These are phyloP conservation scores for Pythium myriotylum DNA, from an alignment of 352 stramenopile genomes.

Conservation along the genomic window DNA sequence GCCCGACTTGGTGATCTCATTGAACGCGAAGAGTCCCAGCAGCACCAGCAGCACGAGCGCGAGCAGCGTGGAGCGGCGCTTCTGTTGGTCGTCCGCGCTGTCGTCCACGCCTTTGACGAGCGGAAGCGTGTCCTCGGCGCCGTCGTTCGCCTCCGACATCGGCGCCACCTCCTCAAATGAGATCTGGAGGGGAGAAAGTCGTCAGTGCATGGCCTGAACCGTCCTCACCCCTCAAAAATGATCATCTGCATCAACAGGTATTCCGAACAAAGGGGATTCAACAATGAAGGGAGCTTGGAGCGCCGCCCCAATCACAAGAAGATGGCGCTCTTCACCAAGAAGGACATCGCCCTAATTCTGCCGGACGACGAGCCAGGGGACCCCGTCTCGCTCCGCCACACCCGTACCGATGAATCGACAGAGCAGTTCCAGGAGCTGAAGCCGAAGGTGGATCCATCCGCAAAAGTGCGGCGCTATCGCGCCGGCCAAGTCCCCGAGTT, in stretches of 20 bases:
- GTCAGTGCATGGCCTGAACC: too few relatives aligned
- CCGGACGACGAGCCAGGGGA: constrained; percentile 81
- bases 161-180: not conserved
- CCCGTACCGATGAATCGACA: constrained; percentile 67
- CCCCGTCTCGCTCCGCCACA: constrained; percentile 79
- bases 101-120: constrained; percentile 12
- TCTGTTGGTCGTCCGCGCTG: constrained; percentile 22
- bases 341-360: constrained; percentile 80
- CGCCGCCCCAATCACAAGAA: not conserved
- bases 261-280: too few relatives aligned
- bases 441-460: constrained; percentile 79
- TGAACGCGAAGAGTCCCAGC: constrained; percentile 20
- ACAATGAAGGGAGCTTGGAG: not conserved
- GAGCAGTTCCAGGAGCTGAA: constrained; percentile 74
- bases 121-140: constrained; percentile 14
- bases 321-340: constrained; percentile 90
- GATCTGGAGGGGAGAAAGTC: not conserved
- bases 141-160: not conserved
- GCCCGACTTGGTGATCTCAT: constrained; percentile 5
- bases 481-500: constrained; percentile 82
- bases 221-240: not conserved
- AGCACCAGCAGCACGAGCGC: constrained; percentile 21
- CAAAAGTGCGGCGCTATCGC: constrained; percentile 83
- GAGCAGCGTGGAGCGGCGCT: constrained; percentile 9
- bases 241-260: not conserved